Percentiles rank a stretch among this genome's conserved stretches.
Conservation (phyloP, 306 rosid species). For the Citrullus mucosospermus region DNA sequence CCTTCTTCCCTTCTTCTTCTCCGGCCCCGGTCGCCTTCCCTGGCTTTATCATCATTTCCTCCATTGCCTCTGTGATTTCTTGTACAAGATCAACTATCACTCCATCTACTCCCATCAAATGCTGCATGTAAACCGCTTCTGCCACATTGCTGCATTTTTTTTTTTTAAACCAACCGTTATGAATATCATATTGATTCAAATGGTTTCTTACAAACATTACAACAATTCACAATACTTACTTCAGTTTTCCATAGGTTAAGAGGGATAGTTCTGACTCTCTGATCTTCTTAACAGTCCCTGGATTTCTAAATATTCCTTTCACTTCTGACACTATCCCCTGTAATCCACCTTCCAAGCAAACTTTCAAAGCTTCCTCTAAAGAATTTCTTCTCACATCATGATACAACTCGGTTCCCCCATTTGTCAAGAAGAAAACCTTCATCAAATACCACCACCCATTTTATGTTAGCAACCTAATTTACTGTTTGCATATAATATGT, state of each 20-base stretch:
- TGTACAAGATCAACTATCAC: conserved; percentile 75
- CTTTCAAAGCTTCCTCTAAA: conserved; percentile 80
- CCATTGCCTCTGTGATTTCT: conserved; percentile 65
- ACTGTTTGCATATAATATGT: background rate
- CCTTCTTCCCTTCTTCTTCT: conserved; percentile 25
- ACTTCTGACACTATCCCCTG: conserved; percentile 87
- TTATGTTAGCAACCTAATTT: background rate
- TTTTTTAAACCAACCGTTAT: background rate
- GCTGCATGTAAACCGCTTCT: conserved; percentile 82
- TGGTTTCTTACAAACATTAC: background rate
- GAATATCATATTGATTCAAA: too few species aligned
- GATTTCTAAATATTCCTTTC: conserved; percentile 60
- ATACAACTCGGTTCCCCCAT: conserved; percentile 68
- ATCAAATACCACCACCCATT: background rate
- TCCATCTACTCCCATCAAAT: conserved; percentile 85
- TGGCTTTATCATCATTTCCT: conserved; percentile 46
- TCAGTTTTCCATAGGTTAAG: conserved; percentile 63
- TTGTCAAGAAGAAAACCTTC: conserved; percentile 84
- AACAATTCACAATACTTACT: conserved; percentile 29
- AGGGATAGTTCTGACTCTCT: conserved; percentile 77
- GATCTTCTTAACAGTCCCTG: conserved; percentile 46
- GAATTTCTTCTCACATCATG: conserved; percentile 76
- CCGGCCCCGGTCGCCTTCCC: conserved; percentile 12
- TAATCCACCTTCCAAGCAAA: conserved; percentile 68
- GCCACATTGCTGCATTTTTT: conserved; percentile 54